Conservation (phyloP, 1,284 basidiomycete genomes). For the Agroathelia rolfsii region DNA sequence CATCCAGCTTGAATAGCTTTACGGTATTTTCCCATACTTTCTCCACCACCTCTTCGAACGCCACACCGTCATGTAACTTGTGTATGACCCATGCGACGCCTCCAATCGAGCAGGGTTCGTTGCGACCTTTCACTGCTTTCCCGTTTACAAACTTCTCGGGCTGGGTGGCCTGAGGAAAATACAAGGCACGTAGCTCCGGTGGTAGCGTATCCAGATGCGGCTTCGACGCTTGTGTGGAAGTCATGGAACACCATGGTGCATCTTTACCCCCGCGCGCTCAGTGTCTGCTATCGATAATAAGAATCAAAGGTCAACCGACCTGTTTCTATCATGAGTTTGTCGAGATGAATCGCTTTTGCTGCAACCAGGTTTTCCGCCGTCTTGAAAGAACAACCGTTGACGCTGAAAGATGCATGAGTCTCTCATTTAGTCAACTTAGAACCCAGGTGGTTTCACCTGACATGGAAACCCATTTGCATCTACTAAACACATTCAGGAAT, state of each 20-base stretch:
- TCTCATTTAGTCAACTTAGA: slow-evolving; percentile 6
- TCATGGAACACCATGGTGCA: slow-evolving; percentile 79
- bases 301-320: slow-evolving; percentile 29
- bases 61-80: slow-evolving; percentile 39
- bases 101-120: slow-evolving; percentile 70
- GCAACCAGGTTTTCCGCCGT: slow-evolving; percentile 63
- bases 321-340: slow-evolving; percentile 73
- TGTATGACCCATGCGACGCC: slow-evolving; percentile 74
- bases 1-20: slow-evolving; percentile 46
- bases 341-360: slow-evolving; percentile 50
- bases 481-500: slow-evolving; percentile 15
- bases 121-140: slow-evolving; percentile 71
- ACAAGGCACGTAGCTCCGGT: slow-evolving; percentile 34
- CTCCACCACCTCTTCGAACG: slow-evolving; percentile 51
- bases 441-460: slow-evolving; percentile 30
- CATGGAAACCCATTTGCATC: slow-evolving; percentile 66
- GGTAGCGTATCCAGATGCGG: slow-evolving; percentile 46
- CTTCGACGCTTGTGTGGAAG: slow-evolving; percentile 67
- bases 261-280: slow-evolving; percentile 30
- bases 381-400: slow-evolving; percentile 84
- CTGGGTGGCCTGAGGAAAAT: slow-evolving; percentile 47
- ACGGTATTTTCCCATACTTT: slow-evolving; percentile 62
- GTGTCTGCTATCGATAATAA: slow-evolving; percentile 12
- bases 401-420: slow-evolving; percentile 22
- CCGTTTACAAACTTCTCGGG: slow-evolving; percentile 61